Conservation (phyloP, 2,329 filamentous ascomycete genomes). For the Trichoderma polysporum region DNA sequence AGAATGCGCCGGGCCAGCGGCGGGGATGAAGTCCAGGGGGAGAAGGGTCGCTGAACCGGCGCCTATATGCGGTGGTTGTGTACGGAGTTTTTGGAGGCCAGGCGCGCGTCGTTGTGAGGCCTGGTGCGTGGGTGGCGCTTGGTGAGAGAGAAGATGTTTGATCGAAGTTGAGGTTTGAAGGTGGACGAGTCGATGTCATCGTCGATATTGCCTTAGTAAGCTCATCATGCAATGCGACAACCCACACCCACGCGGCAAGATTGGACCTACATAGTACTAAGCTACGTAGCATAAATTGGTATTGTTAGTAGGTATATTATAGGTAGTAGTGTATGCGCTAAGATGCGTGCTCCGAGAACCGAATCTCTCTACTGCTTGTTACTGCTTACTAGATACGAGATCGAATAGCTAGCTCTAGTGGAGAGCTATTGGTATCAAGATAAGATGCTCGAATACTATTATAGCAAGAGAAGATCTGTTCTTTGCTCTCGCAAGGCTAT, state of each 20-base stretch:
- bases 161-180: not conserved
- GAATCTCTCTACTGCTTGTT: too few relatives aligned
- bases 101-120: not conserved
- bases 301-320: not conserved
- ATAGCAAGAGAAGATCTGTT: not conserved
- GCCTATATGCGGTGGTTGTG: not conserved
- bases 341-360: too few relatives aligned
- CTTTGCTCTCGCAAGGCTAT: not conserved
- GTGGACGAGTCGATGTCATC: constrained; percentile 8
- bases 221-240: constrained; percentile 7
- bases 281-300: not conserved
- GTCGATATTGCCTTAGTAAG: constrained; percentile 1
- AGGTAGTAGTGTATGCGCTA: not conserved
- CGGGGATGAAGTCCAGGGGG: not conserved
- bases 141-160: not conserved
- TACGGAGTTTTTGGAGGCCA: not conserved
- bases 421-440: not conserved
- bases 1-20: constrained; percentile 17
- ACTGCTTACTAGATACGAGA: not conserved
- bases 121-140: not conserved
- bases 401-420: too few relatives aligned
- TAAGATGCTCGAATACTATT: not conserved
- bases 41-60: not conserved
- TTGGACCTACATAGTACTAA: not conserved
- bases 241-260: not conserved